These are phyloP conservation scores for Pseudocercospora fuligena DNA, from an alignment of 2,329 filamentous ascomycete genomes.

Conservation along the genomic window DNA sequence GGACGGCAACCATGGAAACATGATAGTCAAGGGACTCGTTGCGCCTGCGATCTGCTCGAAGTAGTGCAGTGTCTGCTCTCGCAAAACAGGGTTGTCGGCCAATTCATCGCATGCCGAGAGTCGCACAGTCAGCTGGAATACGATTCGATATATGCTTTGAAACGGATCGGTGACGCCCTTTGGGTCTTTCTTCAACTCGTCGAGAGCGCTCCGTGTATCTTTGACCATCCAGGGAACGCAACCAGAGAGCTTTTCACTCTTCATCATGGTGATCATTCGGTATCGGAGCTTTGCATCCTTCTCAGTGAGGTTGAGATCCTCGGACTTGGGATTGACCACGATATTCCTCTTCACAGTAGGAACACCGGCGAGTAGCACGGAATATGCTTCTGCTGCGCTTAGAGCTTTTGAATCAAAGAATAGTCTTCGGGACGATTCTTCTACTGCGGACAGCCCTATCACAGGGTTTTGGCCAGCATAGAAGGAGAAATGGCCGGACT, in stretches of 20 bases:
- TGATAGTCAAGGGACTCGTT: conserved; percentile 51
- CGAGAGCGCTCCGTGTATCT: conserved; percentile 48
- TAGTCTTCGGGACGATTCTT: conserved; percentile 45
- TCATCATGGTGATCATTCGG: conserved; percentile 34
- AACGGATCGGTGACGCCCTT: conserved; percentile 57
- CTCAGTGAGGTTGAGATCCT: conserved; percentile 15
- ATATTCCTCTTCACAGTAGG: conserved; percentile 42
- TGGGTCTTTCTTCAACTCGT: conserved; percentile 42
- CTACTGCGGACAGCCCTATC: conserved; percentile 50
- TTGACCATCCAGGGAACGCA: conserved; percentile 49
- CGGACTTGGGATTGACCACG: conserved; percentile 23
- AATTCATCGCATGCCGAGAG: conserved; percentile 60
- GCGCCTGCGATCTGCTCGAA: conserved; percentile 55
- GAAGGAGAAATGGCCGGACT: conserved; percentile 55
- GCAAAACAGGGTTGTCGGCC: conserved; percentile 50
- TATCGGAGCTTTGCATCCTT: conserved; percentile 32
- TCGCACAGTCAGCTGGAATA: conserved; percentile 62
- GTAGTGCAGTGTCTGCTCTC: conserved; percentile 49
- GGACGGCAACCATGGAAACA: conserved; percentile 60
- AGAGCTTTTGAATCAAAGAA: conserved; percentile 55
- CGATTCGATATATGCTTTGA: conserved; percentile 56
- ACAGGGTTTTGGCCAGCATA: conserved; percentile 53
- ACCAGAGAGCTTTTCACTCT: conserved; percentile 32
- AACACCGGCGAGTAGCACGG: conserved; percentile 31
- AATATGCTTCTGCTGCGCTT: conserved; percentile 50